Evolutionary conservation across 2,329 filamentous ascomycete species (phyloP).

Genomic region (Penicillium freii): DNA sequence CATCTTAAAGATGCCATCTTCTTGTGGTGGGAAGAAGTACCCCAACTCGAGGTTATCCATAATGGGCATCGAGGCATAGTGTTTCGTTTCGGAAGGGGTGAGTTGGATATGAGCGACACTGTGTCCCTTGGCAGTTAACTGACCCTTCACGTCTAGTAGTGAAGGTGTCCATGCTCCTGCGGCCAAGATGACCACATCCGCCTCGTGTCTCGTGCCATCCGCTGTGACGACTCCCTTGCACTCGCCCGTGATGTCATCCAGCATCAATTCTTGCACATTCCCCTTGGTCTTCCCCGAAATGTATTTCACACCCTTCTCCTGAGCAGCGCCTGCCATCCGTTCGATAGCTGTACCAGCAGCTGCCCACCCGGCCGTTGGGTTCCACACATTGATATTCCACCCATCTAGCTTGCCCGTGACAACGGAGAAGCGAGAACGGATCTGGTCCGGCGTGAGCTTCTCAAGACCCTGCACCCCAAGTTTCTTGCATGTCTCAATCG

Average conservation of each 20-base stretch:
- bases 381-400: conserved; percentile 24
- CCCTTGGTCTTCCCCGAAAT: conserved; percentile 15
- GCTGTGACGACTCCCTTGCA: conserved; percentile 15
- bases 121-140: conserved; percentile 19
- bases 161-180: conserved; percentile 19
- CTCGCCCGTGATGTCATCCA: conserved; percentile 1
- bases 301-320: conserved; percentile 19
- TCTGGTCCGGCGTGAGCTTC: conserved; percentile 7
- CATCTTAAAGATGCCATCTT: conserved; percentile 13
- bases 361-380: conserved; percentile 21
- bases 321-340: conserved; percentile 17
- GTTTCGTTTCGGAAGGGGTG: conserved; percentile 9
- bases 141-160: conserved; percentile 16
- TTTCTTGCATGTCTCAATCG: conserved; percentile 14
- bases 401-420: conserved; percentile 17
- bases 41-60: conserved; percentile 19
- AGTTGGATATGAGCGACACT: conserved; percentile 22
- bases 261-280: conserved; percentile 9
- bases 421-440: conserved; percentile 13
- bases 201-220: conserved; percentile 14
- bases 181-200: conserved; percentile 18
- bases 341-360: conserved; percentile 16
- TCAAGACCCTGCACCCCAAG: conserved; percentile 19
- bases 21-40: conserved; percentile 15
- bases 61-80: conserved; percentile 18